Base-by-base conservation (phyloP, 345 rosid genomes). In the Eucalyptus camaldulensis region DNA sequence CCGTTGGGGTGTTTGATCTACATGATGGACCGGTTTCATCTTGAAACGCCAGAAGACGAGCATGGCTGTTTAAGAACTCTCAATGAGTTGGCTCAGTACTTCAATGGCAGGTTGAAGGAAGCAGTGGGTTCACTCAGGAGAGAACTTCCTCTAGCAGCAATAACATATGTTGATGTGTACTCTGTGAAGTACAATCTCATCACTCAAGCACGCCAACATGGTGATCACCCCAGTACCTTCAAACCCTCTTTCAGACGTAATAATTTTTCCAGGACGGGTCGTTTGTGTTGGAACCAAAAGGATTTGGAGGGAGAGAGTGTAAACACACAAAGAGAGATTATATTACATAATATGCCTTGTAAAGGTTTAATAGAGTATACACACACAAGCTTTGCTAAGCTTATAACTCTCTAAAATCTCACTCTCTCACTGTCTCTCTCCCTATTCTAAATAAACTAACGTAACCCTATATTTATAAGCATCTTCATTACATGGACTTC, bases 1-100 rank as follows among this genome's bases (percentile, higher is more conserved):
- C 99, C 99, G 10, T 80, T 96, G 9, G 99, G 99, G 6, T 97
- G 98, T 89, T 86, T 95, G n/a, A 94, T 97, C 4, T 96, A 95
- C 62, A 90, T 93, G 9, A 37, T 97, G 54, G 98, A 92, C 54
- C 92, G 95, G 29, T 91, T 91, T 53, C 94, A 91, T 4, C 87
- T 93, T 45, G 90, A 90, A 2, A 87, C 94, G n/a, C 94, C 92
- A 31, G 83, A 95, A 25, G 96, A 96, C 50, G 44, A 21, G 60
- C 89, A 92, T 29, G 98, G 99, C 17, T 96, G 99, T 69, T 96
- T 95, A 4, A 81, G 90, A 87, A 94, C 95, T 0, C 95, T 91
- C 86, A 96, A 97, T n/a, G 93, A 94, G 87, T 94, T 95, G 51
- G 95, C 97, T 60, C 94, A 87, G 50, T 92, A 85, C 69, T 96